Evolutionary conservation across 192 early-diverging fungal genomes (phyloP).

Genomic region (Podila minutissima): DNA sequence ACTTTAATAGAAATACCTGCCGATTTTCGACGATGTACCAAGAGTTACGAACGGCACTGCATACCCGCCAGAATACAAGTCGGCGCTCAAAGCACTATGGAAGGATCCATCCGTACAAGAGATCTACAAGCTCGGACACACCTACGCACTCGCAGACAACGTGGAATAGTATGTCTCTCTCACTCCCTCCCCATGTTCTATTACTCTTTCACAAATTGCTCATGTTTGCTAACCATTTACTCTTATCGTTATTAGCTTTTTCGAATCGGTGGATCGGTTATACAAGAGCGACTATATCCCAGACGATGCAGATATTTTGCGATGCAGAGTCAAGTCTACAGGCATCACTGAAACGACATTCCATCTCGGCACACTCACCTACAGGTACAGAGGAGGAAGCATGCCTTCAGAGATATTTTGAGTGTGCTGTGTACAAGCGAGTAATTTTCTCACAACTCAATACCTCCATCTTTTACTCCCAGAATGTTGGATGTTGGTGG

Average conservation of each 20-base stretch:
- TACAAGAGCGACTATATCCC: conserved; percentile 58
- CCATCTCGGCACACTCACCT: conserved; percentile 62
- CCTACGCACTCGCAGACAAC: conserved; percentile 62
- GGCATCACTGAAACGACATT: conserved; percentile 70
- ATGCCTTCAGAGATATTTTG: no score
- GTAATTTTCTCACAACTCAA: neutral
- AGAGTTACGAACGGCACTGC: conserved; percentile 32
- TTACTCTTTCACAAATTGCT: conserved; percentile 50
- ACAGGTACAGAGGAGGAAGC: conserved; percentile 51
- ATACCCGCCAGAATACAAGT: conserved; percentile 51
- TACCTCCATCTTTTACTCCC: neutral
- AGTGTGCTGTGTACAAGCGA: no score
- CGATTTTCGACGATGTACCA: conserved; percentile 50
- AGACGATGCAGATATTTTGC: conserved; percentile 66
- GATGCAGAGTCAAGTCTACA: conserved; percentile 70
- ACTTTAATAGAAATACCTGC: conserved; percentile 27
- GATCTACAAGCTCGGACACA: conserved; percentile 51
- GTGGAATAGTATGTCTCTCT: conserved; percentile 55
- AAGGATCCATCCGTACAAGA: conserved; percentile 54
- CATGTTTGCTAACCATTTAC: neutral
- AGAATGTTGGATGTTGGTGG: conserved; percentile 74
- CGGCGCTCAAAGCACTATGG: conserved; percentile 61
- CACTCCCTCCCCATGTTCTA: no score
- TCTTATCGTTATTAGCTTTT: conserved; percentile 50
- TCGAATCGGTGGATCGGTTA: conserved; percentile 59